These are phyloP conservation scores for Boletus rubropictus DNA, from an alignment of 768 basidiomycete genomes.

Conservation along the genomic window DNA sequence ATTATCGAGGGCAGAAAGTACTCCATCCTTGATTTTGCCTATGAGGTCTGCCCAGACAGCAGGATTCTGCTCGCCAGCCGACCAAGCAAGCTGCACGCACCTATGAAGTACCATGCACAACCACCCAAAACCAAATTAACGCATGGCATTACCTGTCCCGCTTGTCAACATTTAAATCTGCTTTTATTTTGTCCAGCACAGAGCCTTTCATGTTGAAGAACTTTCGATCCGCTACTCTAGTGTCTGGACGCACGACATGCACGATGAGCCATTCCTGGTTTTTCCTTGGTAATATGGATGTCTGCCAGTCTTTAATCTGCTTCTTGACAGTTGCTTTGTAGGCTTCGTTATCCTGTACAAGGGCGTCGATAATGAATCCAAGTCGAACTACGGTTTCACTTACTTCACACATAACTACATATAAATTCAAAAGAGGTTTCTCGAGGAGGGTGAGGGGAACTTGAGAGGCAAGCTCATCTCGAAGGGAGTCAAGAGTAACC, in stretches of 20 bases:
- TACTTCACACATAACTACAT: slow-evolving; percentile 86
- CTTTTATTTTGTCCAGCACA: slow-evolving; percentile 83
- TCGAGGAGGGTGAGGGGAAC: slow-evolving; percentile 75
- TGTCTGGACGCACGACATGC: slow-evolving; percentile 74
- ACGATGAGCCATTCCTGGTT: slow-evolving; percentile 93
- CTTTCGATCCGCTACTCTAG: slow-evolving; percentile 50
- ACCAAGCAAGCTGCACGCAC: slow-evolving; percentile 79
- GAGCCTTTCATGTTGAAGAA: slow-evolving; percentile 82
- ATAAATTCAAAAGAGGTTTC: slow-evolving; percentile 81
- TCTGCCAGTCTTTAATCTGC: slow-evolving; percentile 92
- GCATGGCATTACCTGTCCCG: slow-evolving; percentile 56
- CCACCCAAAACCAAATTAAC: slow-evolving; percentile 3
- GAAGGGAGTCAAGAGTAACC: slow-evolving; percentile 57
- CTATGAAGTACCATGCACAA: slow-evolving; percentile 36
- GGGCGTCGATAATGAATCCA: slow-evolving; percentile 6
- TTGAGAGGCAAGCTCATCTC: slow-evolving; percentile 72
- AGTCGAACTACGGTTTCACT: slow-evolving; percentile 15
- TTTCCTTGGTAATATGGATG: slow-evolving; percentile 55
- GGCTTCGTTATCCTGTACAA: slow-evolving; percentile 51
- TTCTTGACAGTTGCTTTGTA: slow-evolving; percentile 76
- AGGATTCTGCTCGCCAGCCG: slow-evolving; percentile 65
- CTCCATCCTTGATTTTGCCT: slow-evolving; percentile 83
- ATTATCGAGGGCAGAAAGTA: slow-evolving; percentile 78
- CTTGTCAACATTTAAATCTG: slow-evolving; percentile 88
- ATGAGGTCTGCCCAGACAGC: slow-evolving; percentile 83